These are phyloP conservation scores for Loxodes magnus DNA, from an alignment of 73 alveolate species.

Conservation along the genomic window DNA sequence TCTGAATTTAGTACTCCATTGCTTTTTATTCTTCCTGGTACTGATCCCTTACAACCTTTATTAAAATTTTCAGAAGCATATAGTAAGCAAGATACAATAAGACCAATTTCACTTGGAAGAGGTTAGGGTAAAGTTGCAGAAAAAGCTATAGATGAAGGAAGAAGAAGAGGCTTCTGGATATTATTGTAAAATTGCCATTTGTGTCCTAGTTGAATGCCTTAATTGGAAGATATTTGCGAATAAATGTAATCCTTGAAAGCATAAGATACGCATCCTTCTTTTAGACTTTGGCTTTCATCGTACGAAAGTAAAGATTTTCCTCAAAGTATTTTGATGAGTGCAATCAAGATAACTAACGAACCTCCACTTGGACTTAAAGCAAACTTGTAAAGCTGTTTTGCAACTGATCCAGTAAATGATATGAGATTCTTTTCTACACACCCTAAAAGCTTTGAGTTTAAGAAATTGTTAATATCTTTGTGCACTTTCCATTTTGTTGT, in stretches of 20 bases:
- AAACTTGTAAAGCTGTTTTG: slow-evolving; percentile 88
- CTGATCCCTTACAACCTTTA: slow-evolving; percentile 94
- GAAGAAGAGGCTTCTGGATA: slow-evolving; percentile 96
- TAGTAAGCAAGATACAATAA: slow-evolving; percentile 80
- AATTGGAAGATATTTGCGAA: slow-evolving; percentile 80
- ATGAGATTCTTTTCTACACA: slow-evolving; percentile 84
- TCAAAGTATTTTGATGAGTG: slow-evolving; percentile 72
- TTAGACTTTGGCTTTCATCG: slow-evolving; percentile 89
- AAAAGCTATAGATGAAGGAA: slow-evolving; percentile 50
- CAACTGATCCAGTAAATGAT: slow-evolving; percentile 91
- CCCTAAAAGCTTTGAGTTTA: slow-evolving; percentile 82
- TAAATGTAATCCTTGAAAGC: slow-evolving; percentile 34
- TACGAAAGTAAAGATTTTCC: slow-evolving; percentile 77
- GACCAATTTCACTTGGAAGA: slow-evolving; percentile 83
- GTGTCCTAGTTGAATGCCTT: slow-evolving; percentile 98
- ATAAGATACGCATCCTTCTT: slow-evolving; percentile 24
- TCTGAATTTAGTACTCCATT: slow-evolving; percentile 88
- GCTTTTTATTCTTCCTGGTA: slow-evolving; percentile 97
- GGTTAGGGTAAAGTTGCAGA: slow-evolving; percentile 93
- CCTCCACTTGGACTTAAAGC: slow-evolving; percentile 86
- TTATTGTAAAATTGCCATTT: slow-evolving; percentile 97
- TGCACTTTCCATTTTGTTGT: slow-evolving; percentile 99
- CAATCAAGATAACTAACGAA: slow-evolving; percentile 90
- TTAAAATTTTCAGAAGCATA: slow-evolving; percentile 80
- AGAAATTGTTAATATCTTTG: slow-evolving; percentile 89